Evolutionary conservation across 257 asterid species (phyloP), one percentile per base, ranked within the genome.

Genomic region (Leptodermis oblonga): DNA sequence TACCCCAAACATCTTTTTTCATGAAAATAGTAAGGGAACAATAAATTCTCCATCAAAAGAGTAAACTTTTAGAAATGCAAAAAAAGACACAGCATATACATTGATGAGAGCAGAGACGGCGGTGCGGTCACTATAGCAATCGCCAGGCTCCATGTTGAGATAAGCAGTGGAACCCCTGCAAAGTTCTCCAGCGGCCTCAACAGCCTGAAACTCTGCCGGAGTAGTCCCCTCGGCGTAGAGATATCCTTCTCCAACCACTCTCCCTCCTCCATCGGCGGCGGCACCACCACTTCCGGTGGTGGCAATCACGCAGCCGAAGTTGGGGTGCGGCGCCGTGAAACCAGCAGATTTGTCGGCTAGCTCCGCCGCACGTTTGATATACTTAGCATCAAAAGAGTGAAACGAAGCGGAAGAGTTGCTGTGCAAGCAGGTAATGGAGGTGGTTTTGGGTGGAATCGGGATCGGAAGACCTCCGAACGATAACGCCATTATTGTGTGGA

Each of bases 101-200:
- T 89, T 85, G 78, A 93, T 55, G 20, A 93, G 82, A 49, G 96
- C 86, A 53, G 96, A 78, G 42, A 88, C 96, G 0, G 95, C 86
- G 62, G 85, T 52, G 53, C 46, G 80, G 77, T 93, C 95, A 33
- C 83, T 79, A 20, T 76, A 79, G 79, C 89, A 90, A 78, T 88
- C 96, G 74, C 82, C 86, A 28, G 97, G 95, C 74, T 93, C 99
- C 97, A 93, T 83, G 74, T 93, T 93, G 31, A 93, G 92, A 84
- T 90, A 93, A 68, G 99, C 99, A 0, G 96, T 89, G 78, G 92
- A 94, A 43, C 92, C 96, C 60, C 81, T 82, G 75, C 92, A 88
- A 59, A 70, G 68, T 56, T 85, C 92, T 3, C 92, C 88, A 7
- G 90, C 91, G 11, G 88, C 83, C 81, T 93, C 96, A 65, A 85